phyloP scores from a whole-genome alignment of 768 basidiomycete species.

The Lentinula sp. region DNA sequence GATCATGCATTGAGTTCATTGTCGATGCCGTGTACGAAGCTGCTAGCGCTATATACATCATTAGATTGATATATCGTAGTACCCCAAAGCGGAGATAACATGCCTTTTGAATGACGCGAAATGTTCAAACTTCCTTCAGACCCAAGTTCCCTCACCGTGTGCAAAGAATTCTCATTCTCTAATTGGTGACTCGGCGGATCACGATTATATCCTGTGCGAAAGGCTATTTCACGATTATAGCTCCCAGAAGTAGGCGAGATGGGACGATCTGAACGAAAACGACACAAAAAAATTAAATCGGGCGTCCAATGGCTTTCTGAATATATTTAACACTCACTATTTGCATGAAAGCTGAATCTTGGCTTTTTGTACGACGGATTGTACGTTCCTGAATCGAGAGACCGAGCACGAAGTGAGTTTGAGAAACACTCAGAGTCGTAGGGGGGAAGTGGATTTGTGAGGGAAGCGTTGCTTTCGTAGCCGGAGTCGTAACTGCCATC shows the following conservation, averaged over 20 bases:
- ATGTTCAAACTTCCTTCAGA: background rate
- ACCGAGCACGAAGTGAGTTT: background rate
- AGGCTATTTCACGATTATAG: background rate
- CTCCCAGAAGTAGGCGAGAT: background rate
- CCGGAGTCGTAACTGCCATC: background rate
- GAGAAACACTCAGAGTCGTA: background rate
- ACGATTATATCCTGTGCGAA: background rate
- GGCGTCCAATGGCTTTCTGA: background rate
- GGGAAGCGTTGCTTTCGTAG: background rate
- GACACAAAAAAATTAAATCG: background rate
- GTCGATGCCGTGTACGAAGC: background rate
- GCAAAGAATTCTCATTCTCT: background rate
- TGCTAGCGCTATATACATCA: background rate
- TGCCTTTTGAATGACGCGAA: background rate
- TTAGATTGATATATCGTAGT: background rate
- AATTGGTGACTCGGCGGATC: background rate
- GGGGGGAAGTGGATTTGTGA: background rate
- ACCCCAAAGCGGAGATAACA: background rate
- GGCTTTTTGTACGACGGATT: background rate
- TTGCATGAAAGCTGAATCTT: background rate
- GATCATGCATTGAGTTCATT: background rate
- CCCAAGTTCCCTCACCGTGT: background rate
- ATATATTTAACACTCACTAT: background rate
- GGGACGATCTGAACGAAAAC: background rate
- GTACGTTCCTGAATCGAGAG: background rate